Evolutionary conservation across 129 eudicot species (phyloP).

Genomic region (Mikania micrantha): DNA sequence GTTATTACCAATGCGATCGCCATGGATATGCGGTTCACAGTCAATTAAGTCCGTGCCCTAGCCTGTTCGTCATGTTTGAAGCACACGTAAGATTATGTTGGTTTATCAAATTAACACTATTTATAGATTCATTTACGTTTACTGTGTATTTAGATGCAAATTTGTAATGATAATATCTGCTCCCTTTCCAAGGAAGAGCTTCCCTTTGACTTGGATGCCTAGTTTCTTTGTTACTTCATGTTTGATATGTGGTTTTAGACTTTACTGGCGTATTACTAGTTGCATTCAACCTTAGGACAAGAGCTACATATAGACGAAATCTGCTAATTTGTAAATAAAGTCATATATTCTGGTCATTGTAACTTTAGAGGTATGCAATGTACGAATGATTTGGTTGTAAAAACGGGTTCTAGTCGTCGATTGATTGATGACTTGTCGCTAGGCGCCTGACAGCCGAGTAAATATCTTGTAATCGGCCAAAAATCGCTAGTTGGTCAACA

Average conservation of each 20-base stretch:
- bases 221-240: neutral
- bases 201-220: conserved; percentile 12
- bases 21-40: neutral
- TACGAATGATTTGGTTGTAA: too few relatives aligned
- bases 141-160: neutral
- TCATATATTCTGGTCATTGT: neutral
- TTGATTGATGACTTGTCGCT: too few relatives aligned
- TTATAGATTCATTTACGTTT: neutral
- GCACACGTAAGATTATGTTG: conserved; percentile 30
- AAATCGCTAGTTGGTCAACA: too few relatives aligned
- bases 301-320: neutral
- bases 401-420: too few relatives aligned
- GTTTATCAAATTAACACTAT: neutral
- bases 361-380: neutral
- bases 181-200: neutral
- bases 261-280: neutral
- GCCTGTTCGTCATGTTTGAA: conserved; percentile 33
- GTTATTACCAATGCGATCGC: neutral
- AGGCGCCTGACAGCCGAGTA: too few relatives aligned
- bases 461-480: too few relatives aligned
- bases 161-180: neutral
- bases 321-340: neutral
- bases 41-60: conserved; percentile 20
- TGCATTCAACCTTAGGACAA: conserved; percentile 4
- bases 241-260: neutral